phyloP scores from a whole-genome alignment of 1,284 basidiomycete species.

The Schizopora paradoxa region DNA sequence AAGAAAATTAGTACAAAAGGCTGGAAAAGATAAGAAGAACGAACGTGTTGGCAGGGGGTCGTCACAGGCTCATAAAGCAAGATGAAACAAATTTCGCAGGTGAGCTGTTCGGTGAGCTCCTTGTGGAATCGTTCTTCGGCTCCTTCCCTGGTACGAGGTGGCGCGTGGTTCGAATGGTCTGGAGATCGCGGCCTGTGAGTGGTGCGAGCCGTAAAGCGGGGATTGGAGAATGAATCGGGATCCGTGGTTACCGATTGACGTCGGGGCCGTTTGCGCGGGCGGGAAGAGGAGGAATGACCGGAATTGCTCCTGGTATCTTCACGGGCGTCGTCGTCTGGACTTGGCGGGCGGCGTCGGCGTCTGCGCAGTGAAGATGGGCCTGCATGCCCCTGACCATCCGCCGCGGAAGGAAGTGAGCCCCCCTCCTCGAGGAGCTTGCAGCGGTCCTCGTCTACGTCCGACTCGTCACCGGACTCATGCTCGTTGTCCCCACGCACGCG shows the following conservation, averaged over 20 bases:
- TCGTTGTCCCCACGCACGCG: not conserved
- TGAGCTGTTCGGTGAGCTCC: slow-evolving; percentile 68
- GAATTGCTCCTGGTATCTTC: not conserved
- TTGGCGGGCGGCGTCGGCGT: not conserved
- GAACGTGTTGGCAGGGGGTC: slow-evolving; percentile 88
- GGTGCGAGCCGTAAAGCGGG: slow-evolving; percentile 5
- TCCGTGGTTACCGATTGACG: not conserved
- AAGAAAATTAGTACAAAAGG: slow-evolving; percentile 7
- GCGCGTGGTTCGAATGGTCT: not conserved
- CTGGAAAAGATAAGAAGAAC: slow-evolving; percentile 26
- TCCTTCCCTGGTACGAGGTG: slow-evolving; percentile 5
- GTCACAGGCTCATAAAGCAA: slow-evolving; percentile 85
- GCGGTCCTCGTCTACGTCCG: slow-evolving; percentile 2
- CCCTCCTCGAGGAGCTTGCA: not conserved
- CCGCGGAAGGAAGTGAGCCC: no score
- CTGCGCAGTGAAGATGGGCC: no score
- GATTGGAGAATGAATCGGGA: not conserved
- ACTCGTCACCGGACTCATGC: slow-evolving; percentile 8
- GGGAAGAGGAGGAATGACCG: slow-evolving; percentile 7
- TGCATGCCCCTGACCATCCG: no score
- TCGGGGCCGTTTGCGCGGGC: slow-evolving; percentile 17
- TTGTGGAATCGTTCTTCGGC: slow-evolving; percentile 47
- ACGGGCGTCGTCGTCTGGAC: not conserved
- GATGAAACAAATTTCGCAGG: slow-evolving; percentile 88
- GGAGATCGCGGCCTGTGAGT: slow-evolving; percentile 19